Evolutionary conservation across 768 basidiomycete species (phyloP).

Genomic region (Rhodosporidiobolus odoratus): DNA sequence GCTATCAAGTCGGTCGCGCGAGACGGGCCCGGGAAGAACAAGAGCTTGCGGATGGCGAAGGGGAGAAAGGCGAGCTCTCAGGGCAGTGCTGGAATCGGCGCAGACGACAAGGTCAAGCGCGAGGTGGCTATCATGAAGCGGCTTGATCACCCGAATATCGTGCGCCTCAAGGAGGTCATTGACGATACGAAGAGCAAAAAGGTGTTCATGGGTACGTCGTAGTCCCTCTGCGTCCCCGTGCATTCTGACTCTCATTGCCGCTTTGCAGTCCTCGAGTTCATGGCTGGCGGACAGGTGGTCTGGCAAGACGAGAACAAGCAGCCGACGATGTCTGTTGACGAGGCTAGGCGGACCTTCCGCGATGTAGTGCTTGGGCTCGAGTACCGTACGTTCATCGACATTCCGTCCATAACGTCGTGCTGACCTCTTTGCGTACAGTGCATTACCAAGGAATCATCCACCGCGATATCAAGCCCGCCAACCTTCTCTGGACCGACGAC

Average conservation of each 20-base stretch:
- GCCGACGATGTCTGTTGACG: constrained; percentile 74
- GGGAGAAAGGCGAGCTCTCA: constrained; percentile 23
- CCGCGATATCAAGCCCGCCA: constrained; percentile 98
- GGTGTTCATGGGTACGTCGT: constrained; percentile 82
- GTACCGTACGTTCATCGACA: constrained; percentile 64
- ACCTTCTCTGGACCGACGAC: constrained; percentile 83
- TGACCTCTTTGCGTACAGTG: constrained; percentile 53
- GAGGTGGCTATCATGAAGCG: constrained; percentile 93
- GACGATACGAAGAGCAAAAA: constrained; percentile 81
- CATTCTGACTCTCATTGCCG: neutral
- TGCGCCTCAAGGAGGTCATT: constrained; percentile 80
- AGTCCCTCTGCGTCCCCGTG: neutral
- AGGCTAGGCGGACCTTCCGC: constrained; percentile 79
- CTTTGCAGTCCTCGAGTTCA: constrained; percentile 82
- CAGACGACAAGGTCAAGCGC: constrained; percentile 43
- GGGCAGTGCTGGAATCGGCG: constrained; percentile 32
- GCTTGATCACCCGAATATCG: constrained; percentile 42
- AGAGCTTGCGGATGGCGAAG: constrained; percentile 28
- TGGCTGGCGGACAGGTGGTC: constrained; percentile 88
- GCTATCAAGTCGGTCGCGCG: constrained; percentile 51
- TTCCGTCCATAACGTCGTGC: neutral
- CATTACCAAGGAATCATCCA: constrained; percentile 98
- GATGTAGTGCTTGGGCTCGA: constrained; percentile 92
- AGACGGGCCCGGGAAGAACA: constrained; percentile 32
- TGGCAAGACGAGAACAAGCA: constrained; percentile 60